Evolutionary conservation across 1,284 basidiomycete genomes (phyloP), one percentile per base, ranked within the genome.

Genomic region (Cutaneotrichosporon mucoides): DNA sequence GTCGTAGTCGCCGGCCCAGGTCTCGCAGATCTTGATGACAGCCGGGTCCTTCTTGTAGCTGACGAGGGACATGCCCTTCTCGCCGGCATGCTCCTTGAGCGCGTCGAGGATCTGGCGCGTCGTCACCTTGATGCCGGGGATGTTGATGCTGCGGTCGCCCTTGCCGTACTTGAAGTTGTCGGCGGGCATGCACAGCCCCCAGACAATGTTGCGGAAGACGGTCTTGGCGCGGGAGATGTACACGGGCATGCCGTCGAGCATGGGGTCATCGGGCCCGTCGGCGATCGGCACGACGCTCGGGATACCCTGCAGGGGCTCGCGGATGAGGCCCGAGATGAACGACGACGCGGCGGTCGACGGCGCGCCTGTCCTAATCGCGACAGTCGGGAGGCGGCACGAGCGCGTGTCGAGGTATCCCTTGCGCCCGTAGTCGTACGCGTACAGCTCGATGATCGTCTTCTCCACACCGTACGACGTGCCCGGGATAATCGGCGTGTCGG

Each of bases 351-450:
- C 85, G 7, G 80, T 79, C 5, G 84, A 80, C 0, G 85, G 85
- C 66, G 73, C 77, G 37, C 77, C 85, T 2, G 85, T 80, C 45
- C 85, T 82, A 49, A 86, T 82, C 44, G 82, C 81, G 48, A 87
- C 83, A 4, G 85, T 86, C 0, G 85, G 85, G 3, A 86, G 79
- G 9, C 85, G 82, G 46, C 86, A 77, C 46, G 84, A 83, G 37
- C 85, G 81, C 9, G 84, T 85, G 66, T 86, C 84, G 50, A 86
- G 73, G 72, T 84, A 85, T 3, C 84, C 76, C 53, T 76, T 80
- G n/a, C 86, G 81, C 1, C 84, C 81, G 69, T 84, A 86, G 66
- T 87, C 86, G 73, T 85, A 86, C 34, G 84, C 80, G 62, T 85
- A 79, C 37, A 85, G 76, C 74, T 87, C 86, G n/a, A 80, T 79